Conservation (phyloP, 139 green algal species). For the Helicosporidium sp. region DNA sequence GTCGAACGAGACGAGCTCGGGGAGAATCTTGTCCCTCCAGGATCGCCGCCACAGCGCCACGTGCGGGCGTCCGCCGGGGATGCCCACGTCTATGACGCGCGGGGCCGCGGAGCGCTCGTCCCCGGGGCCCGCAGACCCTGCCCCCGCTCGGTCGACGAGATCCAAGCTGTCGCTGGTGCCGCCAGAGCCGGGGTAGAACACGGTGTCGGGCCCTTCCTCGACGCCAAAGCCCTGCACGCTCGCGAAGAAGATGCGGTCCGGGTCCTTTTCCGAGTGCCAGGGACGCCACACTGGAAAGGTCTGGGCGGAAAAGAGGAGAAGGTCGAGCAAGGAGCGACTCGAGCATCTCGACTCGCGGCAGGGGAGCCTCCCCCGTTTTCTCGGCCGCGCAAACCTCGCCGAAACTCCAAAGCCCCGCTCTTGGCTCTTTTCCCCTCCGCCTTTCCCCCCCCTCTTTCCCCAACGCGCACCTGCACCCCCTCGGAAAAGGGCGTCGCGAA, state of each 20-base stretch:
- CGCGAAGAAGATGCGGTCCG: conserved; percentile 73
- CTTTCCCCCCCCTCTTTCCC: no score
- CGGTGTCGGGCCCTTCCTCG: conserved; percentile 17
- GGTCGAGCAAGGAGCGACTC: no score
- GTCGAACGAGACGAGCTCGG: conserved; percentile 33
- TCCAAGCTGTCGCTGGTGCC: conserved; percentile 45
- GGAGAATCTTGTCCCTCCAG: conserved; percentile 72
- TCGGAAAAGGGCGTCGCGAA: conserved; percentile 39
- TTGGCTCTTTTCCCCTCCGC: no score
- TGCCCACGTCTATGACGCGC: conserved; percentile 74
- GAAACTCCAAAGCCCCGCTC: no score
- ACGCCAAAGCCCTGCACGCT: conserved; percentile 55
- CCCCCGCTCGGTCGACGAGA: neutral
- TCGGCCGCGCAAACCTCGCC: no score
- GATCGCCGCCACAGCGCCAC: conserved; percentile 44
- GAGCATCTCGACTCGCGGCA: no score
- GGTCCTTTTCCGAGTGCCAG: conserved; percentile 64
- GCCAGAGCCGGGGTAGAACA: conserved; percentile 65
- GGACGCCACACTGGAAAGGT: conserved; percentile 53
- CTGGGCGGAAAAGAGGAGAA: conserved; percentile 25
- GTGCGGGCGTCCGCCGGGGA: conserved; percentile 39
- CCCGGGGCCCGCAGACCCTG: neutral
- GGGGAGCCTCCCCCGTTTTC: no score
- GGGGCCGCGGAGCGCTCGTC: conserved; percentile 20
- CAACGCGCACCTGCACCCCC: conserved; percentile 20